phyloP scores from a whole-genome alignment of 2,329 filamentous ascomycete species.

The Aspergillus glaucus region DNA sequence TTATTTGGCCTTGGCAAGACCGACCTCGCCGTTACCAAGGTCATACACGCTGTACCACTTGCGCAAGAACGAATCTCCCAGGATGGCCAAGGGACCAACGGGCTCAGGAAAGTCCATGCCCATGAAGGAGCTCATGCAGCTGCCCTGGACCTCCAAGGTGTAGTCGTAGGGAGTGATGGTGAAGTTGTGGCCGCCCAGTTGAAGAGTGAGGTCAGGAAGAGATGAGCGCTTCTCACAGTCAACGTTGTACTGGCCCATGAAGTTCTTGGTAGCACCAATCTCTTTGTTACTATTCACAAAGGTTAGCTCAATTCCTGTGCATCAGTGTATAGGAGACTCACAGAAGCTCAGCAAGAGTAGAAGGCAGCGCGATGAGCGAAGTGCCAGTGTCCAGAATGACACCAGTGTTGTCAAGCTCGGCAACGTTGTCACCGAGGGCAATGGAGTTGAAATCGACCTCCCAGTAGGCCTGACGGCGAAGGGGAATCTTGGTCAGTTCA shows the following conservation, averaged over 20 bases:
- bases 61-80: conserved; percentile 61
- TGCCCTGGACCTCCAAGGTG: conserved; percentile 89
- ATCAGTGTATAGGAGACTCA: conserved; percentile 30
- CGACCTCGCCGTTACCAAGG: conserved; percentile 79
- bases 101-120: conserved; percentile 87
- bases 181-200: conserved; percentile 85
- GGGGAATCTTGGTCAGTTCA: conserved; percentile 84
- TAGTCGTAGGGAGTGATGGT: conserved; percentile 85
- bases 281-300: conserved; percentile 63
- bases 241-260: conserved; percentile 91
- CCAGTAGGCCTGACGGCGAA: conserved; percentile 99
- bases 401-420: conserved; percentile 88
- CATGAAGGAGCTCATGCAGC: conserved; percentile 96
- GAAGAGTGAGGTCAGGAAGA: conserved; percentile 89
- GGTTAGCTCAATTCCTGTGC: neutral
- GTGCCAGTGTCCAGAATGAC: conserved; percentile 97
- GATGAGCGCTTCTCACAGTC: conserved; percentile 78
- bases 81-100: conserved; percentile 84
- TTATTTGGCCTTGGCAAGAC: conserved; percentile 78
- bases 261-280: conserved; percentile 97
- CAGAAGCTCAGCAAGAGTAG: conserved; percentile 84
- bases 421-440: conserved; percentile 75
- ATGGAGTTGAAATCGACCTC: conserved; percentile 95
- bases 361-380: conserved; percentile 91
- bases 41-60: conserved; percentile 86